Percentiles rank a stretch among this genome's conserved stretches.
phyloP scores from a whole-genome alignment of 768 basidiomycete genomes.

The Pleurotus ostreatus region DNA sequence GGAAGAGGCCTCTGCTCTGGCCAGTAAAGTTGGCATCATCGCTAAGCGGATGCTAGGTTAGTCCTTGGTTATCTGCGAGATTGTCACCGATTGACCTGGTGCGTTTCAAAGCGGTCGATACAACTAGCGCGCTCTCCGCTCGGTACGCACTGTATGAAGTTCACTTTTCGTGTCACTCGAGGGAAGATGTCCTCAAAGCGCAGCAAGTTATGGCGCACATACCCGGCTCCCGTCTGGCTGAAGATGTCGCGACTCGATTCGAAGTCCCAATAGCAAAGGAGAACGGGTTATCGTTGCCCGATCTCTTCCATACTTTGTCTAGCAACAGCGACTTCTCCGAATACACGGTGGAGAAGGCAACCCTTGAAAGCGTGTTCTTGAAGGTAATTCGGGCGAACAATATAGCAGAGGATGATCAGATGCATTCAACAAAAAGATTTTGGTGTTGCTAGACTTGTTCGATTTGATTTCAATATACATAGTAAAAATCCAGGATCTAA shows the following conservation, averaged over 20 bases:
- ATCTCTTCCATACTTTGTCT: slow-evolving; percentile 41
- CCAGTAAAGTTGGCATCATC: slow-evolving; percentile 73
- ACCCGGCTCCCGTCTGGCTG: slow-evolving; percentile 49
- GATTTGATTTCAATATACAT: too few relatives aligned
- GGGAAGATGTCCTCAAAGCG: slow-evolving; percentile 40
- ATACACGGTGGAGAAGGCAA: slow-evolving; percentile 50
- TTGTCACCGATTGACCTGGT: slow-evolving; percentile 14
- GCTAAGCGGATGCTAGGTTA: slow-evolving; percentile 66
- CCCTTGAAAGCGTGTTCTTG: slow-evolving; percentile 52
- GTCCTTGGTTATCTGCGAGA: slow-evolving; percentile 12
- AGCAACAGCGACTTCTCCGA: slow-evolving; percentile 40
- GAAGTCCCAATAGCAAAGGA: slow-evolving; percentile 45
- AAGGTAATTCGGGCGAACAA: slow-evolving; percentile 50
- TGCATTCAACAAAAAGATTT: slow-evolving; percentile 5
- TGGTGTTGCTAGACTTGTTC: slow-evolving; percentile 7
- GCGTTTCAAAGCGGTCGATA: slow-evolving; percentile 55
- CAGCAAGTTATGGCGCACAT: slow-evolving; percentile 48
- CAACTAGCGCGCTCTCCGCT: slow-evolving; percentile 55
- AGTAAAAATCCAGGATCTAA: background rate
- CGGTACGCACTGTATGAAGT: slow-evolving; percentile 73
- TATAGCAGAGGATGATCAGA: slow-evolving; percentile 29
- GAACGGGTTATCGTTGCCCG: slow-evolving; percentile 33
- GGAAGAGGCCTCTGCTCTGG: slow-evolving; percentile 80
- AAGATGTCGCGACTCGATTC: slow-evolving; percentile 63
- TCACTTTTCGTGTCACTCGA: slow-evolving; percentile 52